Base-by-base conservation (phyloP, 1,284 basidiomycete genomes). In the Exobasidium rhododendri region DNA sequence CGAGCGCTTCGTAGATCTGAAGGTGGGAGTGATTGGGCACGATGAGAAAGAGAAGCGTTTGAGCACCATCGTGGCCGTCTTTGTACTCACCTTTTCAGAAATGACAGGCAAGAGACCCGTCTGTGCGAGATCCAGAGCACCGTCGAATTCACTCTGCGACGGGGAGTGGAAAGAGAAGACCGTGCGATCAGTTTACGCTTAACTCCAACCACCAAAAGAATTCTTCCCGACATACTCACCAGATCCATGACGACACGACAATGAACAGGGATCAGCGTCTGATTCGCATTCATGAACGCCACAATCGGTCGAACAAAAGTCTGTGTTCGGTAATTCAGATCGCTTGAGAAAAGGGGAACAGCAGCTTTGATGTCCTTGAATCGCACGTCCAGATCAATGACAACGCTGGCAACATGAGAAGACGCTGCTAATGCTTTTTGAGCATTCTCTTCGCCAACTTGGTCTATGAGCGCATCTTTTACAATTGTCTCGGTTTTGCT, bases 241-340 rank as follows among this genome's bases (percentile, higher is more conserved):
- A 79, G 65, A 54, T 79, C 77, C 70, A 77, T 75, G 1, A 79
- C 75, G 43, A 79, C 68, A 2, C 76, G 66, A 58, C 74, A 76
- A 6, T 69, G 68, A 50, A 79, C 73, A 4, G 74, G 74, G 35
- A 76, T 76, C 31, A 76, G 63, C 49, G 74, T 76, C 7, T 49
- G 56, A 65, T 79, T 75, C 49, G 77, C 76, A 57, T 79, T 79
- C 71, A 99, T 96, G 78, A 99, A 99, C 0, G 93, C 94, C 4
- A 98, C 96, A 67, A 99, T 97, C 3, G 96, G 94, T 62, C 96
- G 83, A 46, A 97, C 90, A 31, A 98, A 83, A n/a, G 94, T 96
- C 76, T 89, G 92, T 75, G 94, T 94, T 65, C 90, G 89, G 77
- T 97, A 92, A 58, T 90, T 92, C 61, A 99, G 79, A 50, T 75